Base-by-base conservation (phyloP, 768 basidiomycete species). In the Mycena filopes region DNA sequence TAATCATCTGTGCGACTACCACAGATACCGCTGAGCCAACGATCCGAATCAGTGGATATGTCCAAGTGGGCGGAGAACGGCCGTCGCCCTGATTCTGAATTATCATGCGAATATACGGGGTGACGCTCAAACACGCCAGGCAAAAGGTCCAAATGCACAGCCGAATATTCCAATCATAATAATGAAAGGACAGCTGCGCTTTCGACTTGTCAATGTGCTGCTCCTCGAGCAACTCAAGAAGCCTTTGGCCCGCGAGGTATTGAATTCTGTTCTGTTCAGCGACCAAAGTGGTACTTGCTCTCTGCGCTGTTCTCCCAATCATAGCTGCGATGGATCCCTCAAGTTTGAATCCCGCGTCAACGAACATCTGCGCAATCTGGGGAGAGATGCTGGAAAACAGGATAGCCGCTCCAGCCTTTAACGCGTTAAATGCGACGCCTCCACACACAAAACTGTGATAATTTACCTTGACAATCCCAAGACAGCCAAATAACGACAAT, bases 401-500 rank as follows among this genome's bases (percentile, higher is more conserved):
- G 16, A 60, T 51, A 2, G 48, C 42, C 13, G 49, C 28, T 33
- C 66, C 68, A 2, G 73, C n/a, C n/a, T n/a, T n/a, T n/a, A n/a
- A n/a, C n/a, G n/a, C n/a, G n/a, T n/a, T n/a, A n/a, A n/a, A n/a
- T n/a, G n/a, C n/a, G n/a, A n/a, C n/a, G n/a, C n/a, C n/a, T n/a
- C n/a, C n/a, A n/a, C n/a, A n/a, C n/a, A n/a, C n/a, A n/a, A n/a
- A n/a, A n/a, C n/a, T n/a, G n/a, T n/a, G n/a, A n/a, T n/a, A n/a
- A n/a, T n/a, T n/a, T n/a, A n/a, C 72, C 23, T 65, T 64, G 20
- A 61, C 70, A 16, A 72, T 58, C 2, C 73, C 73, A 36, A 72
- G 71, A 38, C 60, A 70, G 18, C 73, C 71, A 51, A 74, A 74
- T 18, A 74, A 33, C 18, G 73, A 74, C 65, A 74, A 62, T 7